Evolutionary conservation across 2,329 filamentous ascomycete genomes (phyloP), one percentile per base, ranked within the genome.

Genomic region (Diplodia mutila): DNA sequence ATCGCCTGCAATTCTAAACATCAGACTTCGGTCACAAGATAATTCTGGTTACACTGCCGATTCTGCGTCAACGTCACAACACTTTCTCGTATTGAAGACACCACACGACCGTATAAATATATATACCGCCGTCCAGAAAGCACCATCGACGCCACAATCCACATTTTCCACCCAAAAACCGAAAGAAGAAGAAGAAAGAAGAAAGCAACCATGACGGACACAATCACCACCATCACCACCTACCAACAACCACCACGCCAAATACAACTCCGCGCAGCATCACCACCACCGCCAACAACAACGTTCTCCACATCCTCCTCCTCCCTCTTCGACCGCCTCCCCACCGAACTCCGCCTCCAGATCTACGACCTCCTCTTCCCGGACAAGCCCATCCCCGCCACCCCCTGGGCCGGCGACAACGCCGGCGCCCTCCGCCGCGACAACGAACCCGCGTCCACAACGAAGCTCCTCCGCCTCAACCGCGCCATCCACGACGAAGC

Each of bases 361-460:
- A 61, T 67, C 65, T 67, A 67, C 65, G 65, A 67, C 29, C 29
- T 29, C 65, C 54, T 67, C 53, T 67, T 67, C 65, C 53, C 65
- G 4, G 34, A 48, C 65, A 52, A 67, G 21, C 21, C 37, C 5
- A 48, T 67, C n/a, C 65, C 65, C 1, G 34, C 53, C 54, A 59
- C 53, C 61, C 1, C 32, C 32, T 0, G 2, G 1, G 11, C 49
- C 48, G 34, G 11, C 59, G n/a, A 18, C n/a, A n/a, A n/a, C 46
- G 2, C 16, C 16, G 29, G 64, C 64, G 4, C 18, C 51, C 27
- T 57, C 51, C 64, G 64, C 25, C 11, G n/a, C 37, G 64, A 66
- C 64, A 21, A 14, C 23, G 6, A n/a, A 2, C 46, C 54, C 16
- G 16, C 9, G 9, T 39, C 42, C 32, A 51, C 9, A 16, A 61